Conservation (phyloP, 768 basidiomycete species). For the Serendipita sp. region DNA sequence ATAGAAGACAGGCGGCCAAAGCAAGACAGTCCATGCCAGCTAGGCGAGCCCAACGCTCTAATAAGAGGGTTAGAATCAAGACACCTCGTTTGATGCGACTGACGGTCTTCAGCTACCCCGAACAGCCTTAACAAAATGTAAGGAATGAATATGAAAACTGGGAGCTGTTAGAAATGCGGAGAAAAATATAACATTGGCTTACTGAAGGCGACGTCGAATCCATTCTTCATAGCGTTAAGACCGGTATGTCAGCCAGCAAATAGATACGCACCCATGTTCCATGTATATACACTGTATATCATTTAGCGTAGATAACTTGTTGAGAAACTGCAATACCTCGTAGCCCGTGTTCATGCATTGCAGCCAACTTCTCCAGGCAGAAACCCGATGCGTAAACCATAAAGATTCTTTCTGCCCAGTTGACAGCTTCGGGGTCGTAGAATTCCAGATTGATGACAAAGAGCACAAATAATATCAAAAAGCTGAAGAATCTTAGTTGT, state of each 20-base stretch:
- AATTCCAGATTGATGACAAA: slow-evolving; percentile 71
- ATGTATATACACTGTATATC: slow-evolving; percentile 55
- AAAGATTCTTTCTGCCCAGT: slow-evolving; percentile 52
- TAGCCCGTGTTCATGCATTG: slow-evolving; percentile 65
- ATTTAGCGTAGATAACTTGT: neutral
- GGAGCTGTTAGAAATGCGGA: neutral
- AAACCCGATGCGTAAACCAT: slow-evolving; percentile 51
- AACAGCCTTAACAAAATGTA: slow-evolving; percentile 68
- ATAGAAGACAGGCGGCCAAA: slow-evolving; percentile 77
- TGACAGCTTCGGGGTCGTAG: slow-evolving; percentile 44
- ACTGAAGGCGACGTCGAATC: slow-evolving; percentile 88
- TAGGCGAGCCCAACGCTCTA: slow-evolving; percentile 49
- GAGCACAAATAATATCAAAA: slow-evolving; percentile 62
- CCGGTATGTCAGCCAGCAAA: slow-evolving; percentile 8
- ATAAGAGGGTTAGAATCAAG: slow-evolving; percentile 2
- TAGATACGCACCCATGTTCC: slow-evolving; percentile 54
- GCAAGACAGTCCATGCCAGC: slow-evolving; percentile 75
- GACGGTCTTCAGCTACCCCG: slow-evolving; percentile 56
- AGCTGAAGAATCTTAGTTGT: slow-evolving; percentile 28
- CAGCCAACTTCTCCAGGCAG: slow-evolving; percentile 79
- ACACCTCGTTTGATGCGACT: slow-evolving; percentile 15
- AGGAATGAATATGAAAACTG: slow-evolving; percentile 62
- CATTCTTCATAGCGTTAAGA: slow-evolving; percentile 41
- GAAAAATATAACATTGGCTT: slow-evolving; percentile 13
- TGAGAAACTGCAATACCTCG: slow-evolving; percentile 37